phyloP scores from a whole-genome alignment of 228 moss, liverwort and hornwort species.

The Sphagnum fallax region DNA sequence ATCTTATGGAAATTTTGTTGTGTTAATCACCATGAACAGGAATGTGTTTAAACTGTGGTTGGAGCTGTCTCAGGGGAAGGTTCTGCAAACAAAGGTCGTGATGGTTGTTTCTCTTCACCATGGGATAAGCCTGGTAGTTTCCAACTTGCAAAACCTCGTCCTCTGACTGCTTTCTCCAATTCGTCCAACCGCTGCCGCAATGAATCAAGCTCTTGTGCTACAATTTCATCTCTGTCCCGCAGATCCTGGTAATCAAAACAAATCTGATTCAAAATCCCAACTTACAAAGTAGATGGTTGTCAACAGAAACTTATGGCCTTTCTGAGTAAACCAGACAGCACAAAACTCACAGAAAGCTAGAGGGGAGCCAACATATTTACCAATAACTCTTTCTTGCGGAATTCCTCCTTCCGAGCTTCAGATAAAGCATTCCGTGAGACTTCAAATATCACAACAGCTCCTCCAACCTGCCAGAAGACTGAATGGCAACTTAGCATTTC shows the following conservation, averaged over 20 bases:
- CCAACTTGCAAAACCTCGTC: constrained; percentile 52
- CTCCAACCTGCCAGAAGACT: constrained; percentile 63
- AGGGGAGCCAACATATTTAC: constrained; percentile 17
- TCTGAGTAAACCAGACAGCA: not conserved
- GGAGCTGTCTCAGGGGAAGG: constrained; percentile 24
- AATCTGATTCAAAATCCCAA: not conserved
- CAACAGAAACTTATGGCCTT: not conserved
- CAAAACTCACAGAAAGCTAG: not conserved
- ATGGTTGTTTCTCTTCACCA: constrained; percentile 21
- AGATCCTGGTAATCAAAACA: constrained; percentile 41
- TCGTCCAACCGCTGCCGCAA: constrained; percentile 50
- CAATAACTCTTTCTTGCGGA: constrained; percentile 65
- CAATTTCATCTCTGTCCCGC: constrained; percentile 49
- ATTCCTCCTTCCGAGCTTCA: constrained; percentile 94
- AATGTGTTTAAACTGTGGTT: constrained; percentile 11
- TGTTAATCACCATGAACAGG: too few species aligned
- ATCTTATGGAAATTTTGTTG: too few species aligned
- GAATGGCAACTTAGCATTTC: not conserved
- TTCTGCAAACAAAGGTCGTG: constrained; percentile 29
- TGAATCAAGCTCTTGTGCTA: constrained; percentile 38
- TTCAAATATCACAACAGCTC: constrained; percentile 78
- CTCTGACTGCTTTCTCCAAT: constrained; percentile 41
- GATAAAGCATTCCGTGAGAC: constrained; percentile 79
- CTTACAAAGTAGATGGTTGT: not conserved
- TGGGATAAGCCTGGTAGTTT: constrained; percentile 31